A percentile compares a stretch with the other conserved stretches of the same genome.
phyloP scores from a whole-genome alignment of 805 yeast genomes.

The Teunomyces funiuensis region DNA sequence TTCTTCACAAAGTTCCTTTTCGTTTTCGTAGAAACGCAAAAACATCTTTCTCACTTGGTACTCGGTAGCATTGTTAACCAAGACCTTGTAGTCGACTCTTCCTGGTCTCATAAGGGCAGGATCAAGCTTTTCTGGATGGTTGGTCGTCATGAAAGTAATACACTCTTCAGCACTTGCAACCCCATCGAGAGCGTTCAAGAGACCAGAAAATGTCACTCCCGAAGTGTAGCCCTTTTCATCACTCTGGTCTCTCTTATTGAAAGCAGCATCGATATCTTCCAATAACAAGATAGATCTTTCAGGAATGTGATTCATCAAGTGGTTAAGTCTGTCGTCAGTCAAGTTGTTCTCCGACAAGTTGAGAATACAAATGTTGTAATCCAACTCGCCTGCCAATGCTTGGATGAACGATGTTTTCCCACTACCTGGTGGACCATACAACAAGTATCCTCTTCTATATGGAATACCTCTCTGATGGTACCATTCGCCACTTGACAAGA shows the following conservation, averaged over 20 bases:
- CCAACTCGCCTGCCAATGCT: slow-evolving; percentile 94
- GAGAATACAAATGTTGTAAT: slow-evolving; percentile 90
- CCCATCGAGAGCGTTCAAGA: slow-evolving; percentile 92
- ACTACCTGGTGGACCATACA: slow-evolving; percentile 97
- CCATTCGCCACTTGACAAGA: slow-evolving; percentile 81
- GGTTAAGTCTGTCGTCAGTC: slow-evolving; percentile 92
- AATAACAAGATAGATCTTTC: slow-evolving; percentile 78
- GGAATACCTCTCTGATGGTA: slow-evolving; percentile 97
- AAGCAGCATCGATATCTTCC: slow-evolving; percentile 97
- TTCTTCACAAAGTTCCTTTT: slow-evolving; percentile 50
- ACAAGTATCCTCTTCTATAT: slow-evolving; percentile 87
- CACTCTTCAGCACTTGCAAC: slow-evolving; percentile 97
- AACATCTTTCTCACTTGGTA: slow-evolving; percentile 84
- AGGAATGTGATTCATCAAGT: slow-evolving; percentile 94
- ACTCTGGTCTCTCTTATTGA: slow-evolving; percentile 73
- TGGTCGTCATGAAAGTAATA: slow-evolving; percentile 96
- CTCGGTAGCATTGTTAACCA: slow-evolving; percentile 83
- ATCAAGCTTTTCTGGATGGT: slow-evolving; percentile 91
- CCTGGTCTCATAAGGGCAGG: slow-evolving; percentile 96
- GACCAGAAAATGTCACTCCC: slow-evolving; percentile 94
- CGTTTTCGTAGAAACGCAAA: slow-evolving; percentile 75
- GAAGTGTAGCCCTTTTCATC: slow-evolving; percentile 76
- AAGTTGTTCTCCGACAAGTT: slow-evolving; percentile 87
- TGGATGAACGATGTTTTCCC: slow-evolving; percentile 96
- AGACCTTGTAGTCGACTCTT: slow-evolving; percentile 79